Conservation (phyloP, 2,329 filamentous ascomycete genomes). For the Xylaria sp. region DNA sequence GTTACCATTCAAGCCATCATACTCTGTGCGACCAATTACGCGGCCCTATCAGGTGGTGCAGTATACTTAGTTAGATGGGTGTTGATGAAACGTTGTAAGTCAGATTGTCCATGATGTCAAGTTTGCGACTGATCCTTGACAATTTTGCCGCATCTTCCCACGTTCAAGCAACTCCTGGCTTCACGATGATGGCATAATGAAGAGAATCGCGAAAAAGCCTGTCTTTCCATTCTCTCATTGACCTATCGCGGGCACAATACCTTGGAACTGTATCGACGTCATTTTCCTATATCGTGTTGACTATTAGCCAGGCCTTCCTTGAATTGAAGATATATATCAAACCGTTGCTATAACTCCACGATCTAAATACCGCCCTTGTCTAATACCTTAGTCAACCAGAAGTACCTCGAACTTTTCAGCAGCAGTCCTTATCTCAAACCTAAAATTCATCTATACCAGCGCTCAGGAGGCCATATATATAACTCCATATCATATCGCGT, state of each 20-base stretch:
- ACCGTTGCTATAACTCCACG: constrained; percentile 20
- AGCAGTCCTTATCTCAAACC: not conserved
- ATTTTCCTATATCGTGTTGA: constrained; percentile 30
- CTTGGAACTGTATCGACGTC: constrained; percentile 27
- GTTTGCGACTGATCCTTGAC: constrained; percentile 20
- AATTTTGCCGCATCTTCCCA: constrained; percentile 10
- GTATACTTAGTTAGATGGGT: not conserved
- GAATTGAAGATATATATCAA: constrained; percentile 24
- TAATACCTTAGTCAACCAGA: not conserved
- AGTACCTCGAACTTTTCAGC: not conserved
- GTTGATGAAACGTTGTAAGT: constrained; percentile 41
- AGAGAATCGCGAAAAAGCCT: not conserved
- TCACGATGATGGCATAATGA: constrained; percentile 1
- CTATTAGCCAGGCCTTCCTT: constrained; percentile 32
- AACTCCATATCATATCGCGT: not conserved
- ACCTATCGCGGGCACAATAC: not conserved
- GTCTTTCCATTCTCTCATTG: not conserved
- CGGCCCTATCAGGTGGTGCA: not conserved
- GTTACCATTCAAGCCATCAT: not conserved
- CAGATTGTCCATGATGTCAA: constrained; percentile 37
- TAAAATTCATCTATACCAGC: not conserved
- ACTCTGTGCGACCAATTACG: not conserved
- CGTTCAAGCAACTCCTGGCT: not conserved
- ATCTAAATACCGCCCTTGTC: not conserved
- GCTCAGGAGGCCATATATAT: not conserved